Evolutionary conservation across 805 yeast species (phyloP).

Genomic region (Kluyveromyces starmeri): DNA sequence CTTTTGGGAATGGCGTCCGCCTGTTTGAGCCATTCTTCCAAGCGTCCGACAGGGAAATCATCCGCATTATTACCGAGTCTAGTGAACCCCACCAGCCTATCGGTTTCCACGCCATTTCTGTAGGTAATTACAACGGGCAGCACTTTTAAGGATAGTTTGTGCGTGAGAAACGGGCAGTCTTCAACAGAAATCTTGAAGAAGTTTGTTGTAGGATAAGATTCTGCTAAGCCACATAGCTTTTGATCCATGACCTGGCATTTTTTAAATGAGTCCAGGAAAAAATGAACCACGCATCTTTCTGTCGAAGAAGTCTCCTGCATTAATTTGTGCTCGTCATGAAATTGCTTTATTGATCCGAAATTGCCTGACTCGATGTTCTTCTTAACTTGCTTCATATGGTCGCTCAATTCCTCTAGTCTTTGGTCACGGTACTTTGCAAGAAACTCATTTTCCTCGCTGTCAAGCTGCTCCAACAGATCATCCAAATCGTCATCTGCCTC

Average conservation of each 20-base stretch:
- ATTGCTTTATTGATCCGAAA: conserved; percentile 35
- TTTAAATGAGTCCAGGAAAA: conserved; percentile 50
- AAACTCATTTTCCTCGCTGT: conserved; percentile 42
- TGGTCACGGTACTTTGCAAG: conserved; percentile 49
- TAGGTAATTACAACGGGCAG: conserved; percentile 65
- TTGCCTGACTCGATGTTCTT: conserved; percentile 32
- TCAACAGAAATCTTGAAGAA: conserved; percentile 51
- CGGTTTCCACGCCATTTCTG: conserved; percentile 47
- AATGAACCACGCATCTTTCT: conserved; percentile 46
- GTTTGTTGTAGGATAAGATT: conserved; percentile 46
- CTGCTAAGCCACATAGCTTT: conserved; percentile 38
- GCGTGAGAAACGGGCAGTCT: conserved; percentile 63
- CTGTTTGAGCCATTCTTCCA: conserved; percentile 38
- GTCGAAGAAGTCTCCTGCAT: conserved; percentile 41
- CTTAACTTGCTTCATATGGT: conserved; percentile 31
- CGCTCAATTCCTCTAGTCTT: conserved; percentile 48
- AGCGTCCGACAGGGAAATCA: conserved; percentile 37
- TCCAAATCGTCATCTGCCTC: conserved; percentile 27
- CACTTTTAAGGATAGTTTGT: conserved; percentile 52
- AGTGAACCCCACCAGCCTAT: conserved; percentile 62
- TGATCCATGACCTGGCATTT: conserved; percentile 55
- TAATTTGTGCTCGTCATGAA: conserved; percentile 46
- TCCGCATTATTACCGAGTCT: conserved; percentile 42
- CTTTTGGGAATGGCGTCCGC: conserved; percentile 29
- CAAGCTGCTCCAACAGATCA: conserved; percentile 37